Evolutionary conservation across 1,284 basidiomycete species (phyloP).

Genomic region (Malassezia pachydermatis): DNA sequence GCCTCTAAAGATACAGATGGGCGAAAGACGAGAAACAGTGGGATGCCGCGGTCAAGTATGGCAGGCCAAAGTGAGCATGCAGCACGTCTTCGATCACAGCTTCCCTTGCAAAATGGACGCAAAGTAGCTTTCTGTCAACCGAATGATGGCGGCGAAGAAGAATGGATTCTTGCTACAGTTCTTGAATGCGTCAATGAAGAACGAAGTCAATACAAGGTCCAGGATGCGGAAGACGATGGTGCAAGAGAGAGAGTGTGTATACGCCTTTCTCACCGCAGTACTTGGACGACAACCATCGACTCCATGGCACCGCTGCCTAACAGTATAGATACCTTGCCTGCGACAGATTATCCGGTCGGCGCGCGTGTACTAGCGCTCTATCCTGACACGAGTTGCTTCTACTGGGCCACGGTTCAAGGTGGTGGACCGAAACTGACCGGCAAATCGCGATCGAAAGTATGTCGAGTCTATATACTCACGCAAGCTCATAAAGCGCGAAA

Average conservation of each 20-base stretch:
- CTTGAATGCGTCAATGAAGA: slow-evolving; percentile 33
- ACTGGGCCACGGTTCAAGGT: slow-evolving; percentile 37
- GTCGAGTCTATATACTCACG: not conserved
- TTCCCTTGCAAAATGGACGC: slow-evolving; percentile 26
- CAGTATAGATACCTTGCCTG: slow-evolving; percentile 32
- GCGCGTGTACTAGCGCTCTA: slow-evolving; percentile 44
- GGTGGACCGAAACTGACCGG: slow-evolving; percentile 36
- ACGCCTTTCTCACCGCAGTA: slow-evolving; percentile 4
- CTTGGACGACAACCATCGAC: slow-evolving; percentile 31
- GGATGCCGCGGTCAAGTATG: not conserved
- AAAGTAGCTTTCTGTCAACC: slow-evolving; percentile 34
- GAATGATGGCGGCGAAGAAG: slow-evolving; percentile 20
- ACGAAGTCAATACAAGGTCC: slow-evolving; percentile 26
- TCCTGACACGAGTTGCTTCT: slow-evolving; percentile 47
- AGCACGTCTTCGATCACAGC: slow-evolving; percentile 10
- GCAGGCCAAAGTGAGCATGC: not conserved
- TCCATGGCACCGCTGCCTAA: slow-evolving; percentile 43
- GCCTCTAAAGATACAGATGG: slow-evolving; percentile 5
- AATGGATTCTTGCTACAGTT: slow-evolving; percentile 35
- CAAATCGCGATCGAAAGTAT: slow-evolving; percentile 21
- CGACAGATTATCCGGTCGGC: slow-evolving; percentile 32
- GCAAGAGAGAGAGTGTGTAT: slow-evolving; percentile 17
- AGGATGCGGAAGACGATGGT: slow-evolving; percentile 25
- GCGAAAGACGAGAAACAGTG: not conserved
- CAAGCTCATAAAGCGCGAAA: slow-evolving; percentile 26